Evolutionary conservation across 1,284 basidiomycete species (phyloP), one percentile per base, ranked within the genome.

Genomic region (Malassezia japonica): DNA sequence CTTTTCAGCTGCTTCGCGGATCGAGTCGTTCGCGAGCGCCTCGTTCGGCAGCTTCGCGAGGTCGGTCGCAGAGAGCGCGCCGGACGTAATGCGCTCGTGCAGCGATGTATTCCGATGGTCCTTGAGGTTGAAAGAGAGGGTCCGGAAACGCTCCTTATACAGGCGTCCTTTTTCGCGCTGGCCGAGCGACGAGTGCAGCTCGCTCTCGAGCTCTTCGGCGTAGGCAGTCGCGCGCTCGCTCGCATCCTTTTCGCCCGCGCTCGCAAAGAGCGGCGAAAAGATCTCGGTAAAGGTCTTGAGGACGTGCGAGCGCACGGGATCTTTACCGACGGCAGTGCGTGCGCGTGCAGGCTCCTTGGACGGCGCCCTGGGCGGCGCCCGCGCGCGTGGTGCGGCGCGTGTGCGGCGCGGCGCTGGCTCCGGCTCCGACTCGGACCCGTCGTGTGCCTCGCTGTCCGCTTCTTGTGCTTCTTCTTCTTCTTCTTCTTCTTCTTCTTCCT

Each of bases 51-150:
- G 54, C 42, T 54, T 53, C 24, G 65, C 67, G 27, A 72, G 46
- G 15, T 59, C 52, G 42, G 46, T 34, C n/a, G 68, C 50, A n/a
- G 47, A 16, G 13, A 72, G 56, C 12, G 53, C 54, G 23, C 60
- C 63, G 5, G 60, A 54, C 2, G 63, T 60, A 27, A 72, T 70
- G 46, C 65, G 57, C 27, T 45, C 51, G 51, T 64, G 68, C 53
- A 72, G 46, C 18, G 62, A 55, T 15, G 50, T 55, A 55, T 72
- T 72, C 36, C 58, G 62, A 32, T 59, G 50, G 57, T 72, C 70
- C 49, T 67, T 70, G 25, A 72, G 59, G 56, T 62, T 70, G 54
- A 72, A 72, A 33, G 63, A 40, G n/a, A 71, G 56, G 18, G 65
- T 62, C 37, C 68, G 64, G 45, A 71, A 66, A 15, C 61, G 59